Percentiles rank a stretch among this genome's conserved stretches.
These are phyloP conservation scores for Leccinum uliginosum DNA, from an alignment of 768 basidiomycete genomes.

Conservation along the genomic window DNA sequence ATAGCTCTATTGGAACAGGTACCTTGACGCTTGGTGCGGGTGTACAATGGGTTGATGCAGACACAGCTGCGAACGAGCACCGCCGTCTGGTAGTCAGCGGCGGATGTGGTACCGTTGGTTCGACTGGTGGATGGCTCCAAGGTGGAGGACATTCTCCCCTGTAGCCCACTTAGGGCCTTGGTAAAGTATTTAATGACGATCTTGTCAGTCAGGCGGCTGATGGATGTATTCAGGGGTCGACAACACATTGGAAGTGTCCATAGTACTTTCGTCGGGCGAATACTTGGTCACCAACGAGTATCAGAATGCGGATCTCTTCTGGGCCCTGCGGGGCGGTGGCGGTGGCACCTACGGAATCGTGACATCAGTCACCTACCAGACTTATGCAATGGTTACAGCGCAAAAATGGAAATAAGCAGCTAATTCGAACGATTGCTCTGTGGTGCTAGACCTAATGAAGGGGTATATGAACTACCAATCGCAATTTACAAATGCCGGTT, in stretches of 20 bases:
- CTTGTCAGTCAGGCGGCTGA: background rate
- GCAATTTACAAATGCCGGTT: constrained; percentile 33
- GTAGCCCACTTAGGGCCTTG: background rate
- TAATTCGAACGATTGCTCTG: background rate
- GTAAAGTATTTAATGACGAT: background rate
- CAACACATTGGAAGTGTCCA: background rate
- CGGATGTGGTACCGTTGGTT: background rate
- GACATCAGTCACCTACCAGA: background rate
- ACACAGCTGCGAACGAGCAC: background rate
- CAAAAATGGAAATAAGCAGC: background rate
- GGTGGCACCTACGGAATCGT: background rate
- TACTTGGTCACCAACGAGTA: background rate
- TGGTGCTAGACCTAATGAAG: background rate
- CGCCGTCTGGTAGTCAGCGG: background rate
- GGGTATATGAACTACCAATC: background rate
- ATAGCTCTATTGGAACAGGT: background rate
- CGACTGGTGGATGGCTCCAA: background rate
- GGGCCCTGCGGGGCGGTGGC: background rate
- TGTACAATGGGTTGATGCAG: background rate
- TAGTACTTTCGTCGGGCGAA: background rate
- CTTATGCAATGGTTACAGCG: background rate
- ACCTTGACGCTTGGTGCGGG: background rate
- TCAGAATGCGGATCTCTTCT: background rate
- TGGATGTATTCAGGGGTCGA: background rate
- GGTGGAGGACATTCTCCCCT: background rate